Evolutionary conservation across 2,329 filamentous ascomycete species (phyloP).

Genomic region (Phaeomoniella chlamydospora): DNA sequence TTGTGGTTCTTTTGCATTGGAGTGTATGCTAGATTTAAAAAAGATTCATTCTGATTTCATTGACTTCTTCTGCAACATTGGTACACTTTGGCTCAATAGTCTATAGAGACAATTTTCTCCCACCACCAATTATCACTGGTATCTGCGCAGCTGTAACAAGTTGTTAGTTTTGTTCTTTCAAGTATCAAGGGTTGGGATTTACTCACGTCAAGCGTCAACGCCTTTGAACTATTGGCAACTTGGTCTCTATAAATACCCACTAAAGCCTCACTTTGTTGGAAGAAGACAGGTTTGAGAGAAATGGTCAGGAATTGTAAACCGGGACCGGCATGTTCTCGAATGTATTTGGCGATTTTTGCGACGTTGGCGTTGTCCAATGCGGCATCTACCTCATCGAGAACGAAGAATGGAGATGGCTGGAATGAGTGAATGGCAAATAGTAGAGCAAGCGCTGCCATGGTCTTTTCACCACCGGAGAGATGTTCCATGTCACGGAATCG

Average conservation of each 20-base stretch:
- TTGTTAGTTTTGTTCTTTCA: too few species aligned
- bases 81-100: too few species aligned
- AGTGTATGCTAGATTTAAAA: too few species aligned
- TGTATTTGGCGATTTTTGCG: slow-evolving; percentile 90
- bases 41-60: too few species aligned
- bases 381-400: slow-evolving; percentile 94
- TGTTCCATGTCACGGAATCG: slow-evolving; percentile 99
- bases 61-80: too few species aligned
- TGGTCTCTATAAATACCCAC: slow-evolving; percentile 95
- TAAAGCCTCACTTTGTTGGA: slow-evolving; percentile 90
- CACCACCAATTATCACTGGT: too few species aligned
- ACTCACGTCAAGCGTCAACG: slow-evolving; percentile 89
- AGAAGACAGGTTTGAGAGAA: slow-evolving; percentile 84
- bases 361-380: slow-evolving; percentile 98
- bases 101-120: too few species aligned
- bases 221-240: slow-evolving; percentile 78
- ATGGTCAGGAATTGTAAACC: slow-evolving; percentile 99
- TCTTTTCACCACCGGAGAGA: slow-evolving; percentile 93
- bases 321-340: slow-evolving; percentile 80
- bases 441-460: slow-evolving; percentile 91
- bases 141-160: slow-evolving; percentile 10
- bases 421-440: slow-evolving; percentile 95
- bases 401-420: slow-evolving; percentile 92
- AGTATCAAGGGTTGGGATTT: too few species aligned
- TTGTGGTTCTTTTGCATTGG: too few species aligned